phyloP scores from a whole-genome alignment of 176 grass and related monocot genomes.

The Bolboschoenus planiculmis region DNA sequence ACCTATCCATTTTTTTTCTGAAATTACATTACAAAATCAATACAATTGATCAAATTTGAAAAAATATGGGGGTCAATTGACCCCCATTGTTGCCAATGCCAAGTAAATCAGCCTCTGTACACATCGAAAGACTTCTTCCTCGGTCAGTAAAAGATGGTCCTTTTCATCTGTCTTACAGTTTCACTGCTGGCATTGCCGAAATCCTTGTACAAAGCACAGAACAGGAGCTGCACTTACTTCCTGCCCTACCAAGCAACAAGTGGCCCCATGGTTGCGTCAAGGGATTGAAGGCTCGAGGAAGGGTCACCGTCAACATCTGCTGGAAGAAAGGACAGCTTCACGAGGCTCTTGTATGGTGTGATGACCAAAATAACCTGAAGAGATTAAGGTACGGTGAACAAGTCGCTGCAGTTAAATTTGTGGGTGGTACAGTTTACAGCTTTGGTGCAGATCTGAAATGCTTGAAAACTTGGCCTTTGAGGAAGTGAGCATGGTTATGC shows the following conservation, averaged over 20 bases:
- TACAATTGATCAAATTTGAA: too few relatives aligned
- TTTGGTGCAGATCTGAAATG: conserved; percentile 55
- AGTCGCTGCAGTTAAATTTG: conserved; percentile 13
- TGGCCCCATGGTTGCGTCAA: conserved; percentile 71
- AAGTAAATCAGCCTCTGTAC: too few relatives aligned
- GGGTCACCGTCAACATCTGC: conserved; percentile 52
- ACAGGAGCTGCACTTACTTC: conserved; percentile 61
- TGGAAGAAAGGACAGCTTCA: conserved; percentile 80
- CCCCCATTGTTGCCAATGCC: too few relatives aligned
- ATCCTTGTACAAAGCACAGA: conserved; percentile 77
- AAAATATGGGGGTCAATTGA: too few relatives aligned
- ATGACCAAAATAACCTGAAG: conserved; percentile 29
- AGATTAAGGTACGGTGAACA: conserved; percentile 39
- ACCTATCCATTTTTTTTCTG: too few relatives aligned
- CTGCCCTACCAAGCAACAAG: conserved; percentile 56
- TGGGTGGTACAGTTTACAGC: conserved; percentile 40
- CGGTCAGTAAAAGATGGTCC: background rate
- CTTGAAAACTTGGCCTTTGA: conserved; percentile 36
- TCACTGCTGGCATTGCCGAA: conserved; percentile 73
- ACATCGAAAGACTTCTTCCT: background rate
- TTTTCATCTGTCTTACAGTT: conserved; percentile 34
- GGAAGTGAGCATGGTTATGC: background rate
- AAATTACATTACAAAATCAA: too few relatives aligned
- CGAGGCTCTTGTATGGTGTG: conserved; percentile 66
- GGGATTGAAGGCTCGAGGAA: conserved; percentile 73